Conservation (phyloP, 352 stramenopile genomes). For the Globisporangium acanthophoron region DNA sequence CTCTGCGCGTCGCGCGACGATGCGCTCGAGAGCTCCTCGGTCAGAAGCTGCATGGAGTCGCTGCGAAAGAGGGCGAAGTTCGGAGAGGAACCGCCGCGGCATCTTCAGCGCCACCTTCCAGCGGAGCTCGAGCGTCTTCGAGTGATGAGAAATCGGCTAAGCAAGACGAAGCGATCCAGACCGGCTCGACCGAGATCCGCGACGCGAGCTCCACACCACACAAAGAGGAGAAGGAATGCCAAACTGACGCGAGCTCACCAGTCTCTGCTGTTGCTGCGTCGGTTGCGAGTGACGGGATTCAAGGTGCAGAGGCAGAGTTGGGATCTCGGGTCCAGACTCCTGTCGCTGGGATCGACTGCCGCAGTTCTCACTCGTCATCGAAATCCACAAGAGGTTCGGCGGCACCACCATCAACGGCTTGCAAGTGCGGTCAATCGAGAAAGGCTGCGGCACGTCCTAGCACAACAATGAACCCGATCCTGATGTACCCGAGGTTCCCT, state of each 20-base stretch:
- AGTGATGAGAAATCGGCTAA: background rate
- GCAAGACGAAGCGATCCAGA: slow-evolving; percentile 10
- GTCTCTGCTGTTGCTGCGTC: background rate
- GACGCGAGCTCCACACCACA: background rate
- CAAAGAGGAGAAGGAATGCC: slow-evolving; percentile 1
- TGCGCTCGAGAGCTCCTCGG: slow-evolving; percentile 30
- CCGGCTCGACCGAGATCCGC: background rate
- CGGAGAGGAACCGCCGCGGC: background rate
- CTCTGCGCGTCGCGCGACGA: slow-evolving; percentile 29
- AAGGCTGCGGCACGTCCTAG: background rate
- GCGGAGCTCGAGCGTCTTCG: background rate
- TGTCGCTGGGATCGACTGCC: background rate
- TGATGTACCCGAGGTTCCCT: slow-evolving; percentile 42
- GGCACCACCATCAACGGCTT: background rate
- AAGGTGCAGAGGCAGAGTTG: background rate
- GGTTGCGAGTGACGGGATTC: background rate
- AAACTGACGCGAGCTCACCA: background rate
- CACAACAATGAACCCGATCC: slow-evolving; percentile 33
- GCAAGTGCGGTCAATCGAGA: background rate
- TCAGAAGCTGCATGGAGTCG: background rate
- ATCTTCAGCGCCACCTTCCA: background rate
- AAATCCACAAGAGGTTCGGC: background rate
- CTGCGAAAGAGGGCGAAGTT: background rate
- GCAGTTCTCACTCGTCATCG: background rate
- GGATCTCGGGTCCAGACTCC: background rate